Evolutionary conservation across 129 eudicot species (phyloP).

Genomic region (Helianthus tuberosus): DNA sequence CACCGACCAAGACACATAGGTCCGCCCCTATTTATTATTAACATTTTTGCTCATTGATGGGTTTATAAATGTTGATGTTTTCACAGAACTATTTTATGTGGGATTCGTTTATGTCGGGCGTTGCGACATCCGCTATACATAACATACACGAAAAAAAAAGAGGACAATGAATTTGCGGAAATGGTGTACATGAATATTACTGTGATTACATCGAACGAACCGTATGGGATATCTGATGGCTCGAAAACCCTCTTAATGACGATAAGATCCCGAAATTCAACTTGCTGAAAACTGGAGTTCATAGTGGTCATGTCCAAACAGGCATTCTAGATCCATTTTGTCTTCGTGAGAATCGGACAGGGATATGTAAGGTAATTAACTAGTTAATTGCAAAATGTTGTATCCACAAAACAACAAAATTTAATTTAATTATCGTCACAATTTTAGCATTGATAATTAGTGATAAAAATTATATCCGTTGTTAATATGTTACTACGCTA

Average conservation of each 20-base stretch:
- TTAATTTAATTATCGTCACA: no score
- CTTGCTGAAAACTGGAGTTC: constrained; percentile 64
- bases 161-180: constrained; percentile 78
- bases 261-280: constrained; percentile 48
- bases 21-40: neutral
- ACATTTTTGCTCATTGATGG: neutral
- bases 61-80: neutral
- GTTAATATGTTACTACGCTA: no score
- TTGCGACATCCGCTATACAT: constrained; percentile 76
- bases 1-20: no score
- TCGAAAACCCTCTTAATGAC: constrained; percentile 71
- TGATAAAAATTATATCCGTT: no score
- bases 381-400: no score
- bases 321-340: constrained; percentile 81
- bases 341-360: constrained; percentile 52
- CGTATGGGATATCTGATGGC: constrained; percentile 80
- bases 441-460: no score
- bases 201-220: constrained; percentile 76
- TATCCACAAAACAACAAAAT: no score
- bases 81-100: constrained; percentile 88
- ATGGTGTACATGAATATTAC: constrained; percentile 84
- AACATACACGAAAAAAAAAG: constrained; percentile 30
- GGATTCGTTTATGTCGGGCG: constrained; percentile 80
- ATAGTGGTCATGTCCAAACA: constrained; percentile 88
- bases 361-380: constrained; percentile 85